These are phyloP conservation scores for Fagopyrum tataricum DNA, from an alignment of 148 eudicot species.

Conservation along the genomic window DNA sequence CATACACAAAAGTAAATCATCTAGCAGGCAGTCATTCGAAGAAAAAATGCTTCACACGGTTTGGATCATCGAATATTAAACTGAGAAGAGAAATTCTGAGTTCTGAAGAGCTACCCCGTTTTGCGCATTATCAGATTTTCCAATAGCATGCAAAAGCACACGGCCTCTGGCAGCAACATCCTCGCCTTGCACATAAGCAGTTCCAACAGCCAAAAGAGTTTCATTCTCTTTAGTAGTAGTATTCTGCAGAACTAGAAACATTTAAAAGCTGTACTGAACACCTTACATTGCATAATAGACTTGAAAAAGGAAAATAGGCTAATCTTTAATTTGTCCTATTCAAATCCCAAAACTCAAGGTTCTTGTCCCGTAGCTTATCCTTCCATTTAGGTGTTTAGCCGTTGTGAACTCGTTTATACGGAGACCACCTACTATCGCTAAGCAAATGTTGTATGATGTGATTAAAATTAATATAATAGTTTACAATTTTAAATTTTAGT, in stretches of 20 bases:
- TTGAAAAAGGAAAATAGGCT: not conserved
- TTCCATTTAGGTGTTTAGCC: not conserved
- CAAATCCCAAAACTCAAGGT: not conserved
- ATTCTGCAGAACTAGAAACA: slow-evolving; percentile 38
- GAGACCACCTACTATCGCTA: not conserved
- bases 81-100: not conserved
- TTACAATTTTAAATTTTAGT: not conserved
- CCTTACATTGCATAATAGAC: not conserved
- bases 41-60: not conserved
- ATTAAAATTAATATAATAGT: not conserved
- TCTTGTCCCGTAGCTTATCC: not conserved
- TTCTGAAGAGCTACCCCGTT: slow-evolving; percentile 34
- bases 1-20: not conserved
- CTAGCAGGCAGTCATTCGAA: not conserved
- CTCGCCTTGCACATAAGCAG: slow-evolving; percentile 98
- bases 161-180: slow-evolving; percentile 99
- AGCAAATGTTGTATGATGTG: not conserved
- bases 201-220: slow-evolving; percentile 90
- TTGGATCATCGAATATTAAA: slow-evolving; percentile 1
- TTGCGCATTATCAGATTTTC: slow-evolving; percentile 60
- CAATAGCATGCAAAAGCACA: slow-evolving; percentile 78
- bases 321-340: not conserved
- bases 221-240: slow-evolving; percentile 74
- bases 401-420: not conserved
- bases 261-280: not conserved